Percentiles rank a stretch among this genome's conserved stretches.
These are phyloP conservation scores for Plantago rigida DNA, from an alignment of 305 asterid genomes.

Conservation along the genomic window DNA sequence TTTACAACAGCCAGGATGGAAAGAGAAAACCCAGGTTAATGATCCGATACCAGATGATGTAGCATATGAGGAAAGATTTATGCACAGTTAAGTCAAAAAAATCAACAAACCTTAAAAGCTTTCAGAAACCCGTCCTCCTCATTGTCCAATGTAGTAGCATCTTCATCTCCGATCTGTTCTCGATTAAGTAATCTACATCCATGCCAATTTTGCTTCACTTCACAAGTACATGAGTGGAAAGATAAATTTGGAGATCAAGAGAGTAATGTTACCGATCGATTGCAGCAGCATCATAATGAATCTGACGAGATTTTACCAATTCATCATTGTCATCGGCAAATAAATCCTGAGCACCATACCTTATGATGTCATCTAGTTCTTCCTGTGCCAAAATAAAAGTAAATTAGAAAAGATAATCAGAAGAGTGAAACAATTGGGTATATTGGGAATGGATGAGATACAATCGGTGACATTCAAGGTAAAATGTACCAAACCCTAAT, in stretches of 20 bases:
- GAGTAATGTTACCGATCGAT: slow-evolving; percentile 65
- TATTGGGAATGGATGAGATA: background rate
- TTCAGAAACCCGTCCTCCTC: slow-evolving; percentile 88
- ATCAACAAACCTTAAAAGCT: slow-evolving; percentile 75
- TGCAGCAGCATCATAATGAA: slow-evolving; percentile 93
- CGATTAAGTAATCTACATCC: slow-evolving; percentile 70
- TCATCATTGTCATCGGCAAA: slow-evolving; percentile 92
- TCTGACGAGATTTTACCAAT: slow-evolving; percentile 86
- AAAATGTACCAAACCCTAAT: no score
- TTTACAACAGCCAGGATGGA: slow-evolving; percentile 14
- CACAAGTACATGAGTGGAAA: slow-evolving; percentile 19
- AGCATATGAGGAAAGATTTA: slow-evolving; percentile 10
- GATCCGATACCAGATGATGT: slow-evolving; percentile 3
- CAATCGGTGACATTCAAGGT: background rate
- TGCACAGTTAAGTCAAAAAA: slow-evolving; percentile 21
- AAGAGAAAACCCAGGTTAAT: slow-evolving; percentile 2
- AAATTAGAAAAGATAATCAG: slow-evolving; percentile 12
- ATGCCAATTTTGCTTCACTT: slow-evolving; percentile 24
- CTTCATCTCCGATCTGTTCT: slow-evolving; percentile 77
- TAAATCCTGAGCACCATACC: slow-evolving; percentile 91
- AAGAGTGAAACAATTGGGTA: background rate
- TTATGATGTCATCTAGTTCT: slow-evolving; percentile 89
- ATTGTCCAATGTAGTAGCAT: slow-evolving; percentile 60
- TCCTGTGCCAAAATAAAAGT: slow-evolving; percentile 51
- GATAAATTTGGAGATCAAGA: slow-evolving; percentile 12